Conservation (phyloP, 2,329 filamentous ascomycete species). For the Cladobotryum protrusum region DNA sequence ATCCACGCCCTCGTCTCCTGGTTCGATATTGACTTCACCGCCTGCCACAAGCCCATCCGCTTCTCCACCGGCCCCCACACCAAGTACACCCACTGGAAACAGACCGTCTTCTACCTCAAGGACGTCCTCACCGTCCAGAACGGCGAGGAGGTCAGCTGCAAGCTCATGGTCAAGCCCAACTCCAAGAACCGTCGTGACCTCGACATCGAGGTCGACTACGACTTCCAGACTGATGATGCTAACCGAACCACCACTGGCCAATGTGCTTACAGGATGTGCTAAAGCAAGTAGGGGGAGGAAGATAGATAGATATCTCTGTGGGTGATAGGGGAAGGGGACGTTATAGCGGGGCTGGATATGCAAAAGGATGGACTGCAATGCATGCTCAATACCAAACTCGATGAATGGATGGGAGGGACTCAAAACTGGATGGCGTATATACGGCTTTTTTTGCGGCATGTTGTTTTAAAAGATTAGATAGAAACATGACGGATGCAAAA, state of each 20-base stretch:
- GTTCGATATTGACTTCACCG: conserved; percentile 99
- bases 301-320: neutral
- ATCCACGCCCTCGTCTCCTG: conserved; percentile 94
- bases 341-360: too few species aligned
- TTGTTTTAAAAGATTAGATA: conserved; percentile 8
- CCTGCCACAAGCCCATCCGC: conserved; percentile 94
- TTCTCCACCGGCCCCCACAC: conserved; percentile 97
- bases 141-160: conserved; percentile 71
- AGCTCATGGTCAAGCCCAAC: conserved; percentile 79
- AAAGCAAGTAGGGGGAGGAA: conserved; percentile 18
- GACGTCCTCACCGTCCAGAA: conserved; percentile 89
- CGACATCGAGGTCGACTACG: conserved; percentile 82
- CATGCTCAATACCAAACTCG: too few species aligned
- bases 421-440: conserved; percentile 9
- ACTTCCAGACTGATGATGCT: conserved; percentile 68
- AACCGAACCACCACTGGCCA: conserved; percentile 62
- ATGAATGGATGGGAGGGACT: neutral
- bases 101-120: conserved; percentile 96
- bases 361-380: too few species aligned
- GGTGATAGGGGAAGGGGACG: too few species aligned
- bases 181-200: conserved; percentile 91
- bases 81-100: conserved; percentile 99
- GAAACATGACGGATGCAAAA: conserved; percentile 5
- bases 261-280: conserved; percentile 77
- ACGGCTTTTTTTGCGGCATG: conserved; percentile 2